Conservation (phyloP, 179 eudicot species). For the Dionaea muscipula region DNA sequence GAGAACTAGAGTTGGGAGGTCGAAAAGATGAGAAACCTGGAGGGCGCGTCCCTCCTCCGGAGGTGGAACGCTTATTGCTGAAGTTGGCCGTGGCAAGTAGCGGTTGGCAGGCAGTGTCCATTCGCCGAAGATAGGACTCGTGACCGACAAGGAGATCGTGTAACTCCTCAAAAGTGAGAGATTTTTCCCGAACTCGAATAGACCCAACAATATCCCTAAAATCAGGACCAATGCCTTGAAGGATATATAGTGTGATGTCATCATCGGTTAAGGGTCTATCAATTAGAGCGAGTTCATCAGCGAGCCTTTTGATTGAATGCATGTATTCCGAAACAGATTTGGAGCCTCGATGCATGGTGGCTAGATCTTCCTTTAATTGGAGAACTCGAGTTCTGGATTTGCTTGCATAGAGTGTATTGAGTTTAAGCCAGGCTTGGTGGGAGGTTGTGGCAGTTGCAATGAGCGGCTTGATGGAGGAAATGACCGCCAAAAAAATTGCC, state of each 20-base stretch:
- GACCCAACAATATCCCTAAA: background rate
- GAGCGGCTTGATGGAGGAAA: background rate
- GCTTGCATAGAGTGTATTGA: background rate
- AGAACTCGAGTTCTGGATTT: background rate
- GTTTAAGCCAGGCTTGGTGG: background rate
- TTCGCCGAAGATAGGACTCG: conserved; percentile 9
- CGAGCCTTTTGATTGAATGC: background rate
- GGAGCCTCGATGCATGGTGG: background rate
- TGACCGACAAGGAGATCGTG: conserved; percentile 8
- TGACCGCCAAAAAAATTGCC: background rate
- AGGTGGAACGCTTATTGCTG: background rate
- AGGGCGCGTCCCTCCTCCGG: too few relatives aligned
- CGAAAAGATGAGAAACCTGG: too few relatives aligned
- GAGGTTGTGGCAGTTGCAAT: background rate
- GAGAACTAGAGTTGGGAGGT: too few relatives aligned
- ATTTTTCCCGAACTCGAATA: background rate
- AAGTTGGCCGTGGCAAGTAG: background rate
- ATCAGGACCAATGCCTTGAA: background rate
- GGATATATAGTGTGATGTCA: background rate
- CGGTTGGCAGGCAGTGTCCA: background rate
- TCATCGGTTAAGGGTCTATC: background rate
- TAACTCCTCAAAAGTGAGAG: background rate
- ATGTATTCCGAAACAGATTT: background rate
- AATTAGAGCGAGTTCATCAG: background rate
- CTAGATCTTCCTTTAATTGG: background rate